Evolutionary conservation across 2,329 filamentous ascomycete species (phyloP).

Genomic region (Exophiala xenobiotica): DNA sequence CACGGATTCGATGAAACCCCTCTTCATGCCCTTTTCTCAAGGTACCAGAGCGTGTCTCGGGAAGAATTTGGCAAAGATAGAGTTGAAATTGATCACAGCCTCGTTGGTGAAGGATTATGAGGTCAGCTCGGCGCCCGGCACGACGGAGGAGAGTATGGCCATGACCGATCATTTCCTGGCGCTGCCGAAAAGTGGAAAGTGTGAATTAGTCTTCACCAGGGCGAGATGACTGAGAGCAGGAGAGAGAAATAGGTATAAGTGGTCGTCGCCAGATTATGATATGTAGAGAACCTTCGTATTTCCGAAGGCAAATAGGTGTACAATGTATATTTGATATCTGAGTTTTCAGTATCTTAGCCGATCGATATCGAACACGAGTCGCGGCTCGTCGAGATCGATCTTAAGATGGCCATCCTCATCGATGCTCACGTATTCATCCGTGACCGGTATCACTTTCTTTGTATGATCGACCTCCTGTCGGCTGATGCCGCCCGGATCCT

Average conservation of each 20-base stretch:
- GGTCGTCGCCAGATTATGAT: no score
- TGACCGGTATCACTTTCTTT: slow-evolving; percentile 18
- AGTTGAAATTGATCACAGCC: slow-evolving; percentile 26
- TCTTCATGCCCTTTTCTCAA: slow-evolving; percentile 27
- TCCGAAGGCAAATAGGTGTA: no score
- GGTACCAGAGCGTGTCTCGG: slow-evolving; percentile 27
- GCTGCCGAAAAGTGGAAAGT: slow-evolving; percentile 12
- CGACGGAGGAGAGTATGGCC: slow-evolving; percentile 10
- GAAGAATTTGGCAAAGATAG: slow-evolving; percentile 28
- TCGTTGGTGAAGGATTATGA: slow-evolving; percentile 15
- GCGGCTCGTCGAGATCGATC: slow-evolving; percentile 17
- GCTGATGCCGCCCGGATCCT: slow-evolving; percentile 71
- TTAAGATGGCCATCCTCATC: slow-evolving; percentile 18
- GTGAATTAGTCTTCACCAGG: slow-evolving; percentile 12
- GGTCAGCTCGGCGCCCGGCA: not conserved
- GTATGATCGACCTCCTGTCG: slow-evolving; percentile 72
- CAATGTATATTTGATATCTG: no score
- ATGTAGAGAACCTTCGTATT: no score
- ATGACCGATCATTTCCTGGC: slow-evolving; percentile 15
- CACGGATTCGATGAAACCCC: slow-evolving; percentile 1
- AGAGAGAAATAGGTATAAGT: no score
- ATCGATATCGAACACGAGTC: slow-evolving; percentile 20
- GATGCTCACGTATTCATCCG: slow-evolving; percentile 23
- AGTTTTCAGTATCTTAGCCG: slow-evolving; percentile 20
- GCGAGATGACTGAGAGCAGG: no score